Evolutionary conservation across 139 green algal species (phyloP).

Genomic region (Chlamydomonas schloesseri): DNA sequence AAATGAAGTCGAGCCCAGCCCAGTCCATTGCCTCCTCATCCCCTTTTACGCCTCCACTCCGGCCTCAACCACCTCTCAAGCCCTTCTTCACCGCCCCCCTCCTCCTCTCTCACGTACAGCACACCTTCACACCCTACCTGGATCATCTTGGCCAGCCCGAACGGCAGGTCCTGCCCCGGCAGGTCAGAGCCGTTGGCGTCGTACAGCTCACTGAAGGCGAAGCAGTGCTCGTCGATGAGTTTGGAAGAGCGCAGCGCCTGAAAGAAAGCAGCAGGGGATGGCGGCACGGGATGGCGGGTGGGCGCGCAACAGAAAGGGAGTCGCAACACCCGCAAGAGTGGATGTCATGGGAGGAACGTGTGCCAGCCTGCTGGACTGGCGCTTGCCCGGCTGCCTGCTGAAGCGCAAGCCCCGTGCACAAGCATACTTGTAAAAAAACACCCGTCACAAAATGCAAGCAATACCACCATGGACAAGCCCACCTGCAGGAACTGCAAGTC

Average conservation of each 20-base stretch:
- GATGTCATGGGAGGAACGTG: neutral
- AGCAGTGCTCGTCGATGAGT: conserved; percentile 39
- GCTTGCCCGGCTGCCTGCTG: neutral
- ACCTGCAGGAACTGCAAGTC: conserved; percentile 33
- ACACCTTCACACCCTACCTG: neutral
- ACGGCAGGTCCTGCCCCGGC: conserved; percentile 17
- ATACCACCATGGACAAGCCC: too few relatives aligned
- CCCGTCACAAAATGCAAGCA: too few relatives aligned
- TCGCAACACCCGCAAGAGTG: neutral
- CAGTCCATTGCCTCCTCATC: too few relatives aligned
- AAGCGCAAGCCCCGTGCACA: too few relatives aligned
- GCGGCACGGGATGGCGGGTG: too few relatives aligned
- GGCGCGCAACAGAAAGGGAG: too few relatives aligned
- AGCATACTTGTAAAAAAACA: too few relatives aligned
- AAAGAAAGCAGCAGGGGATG: neutral
- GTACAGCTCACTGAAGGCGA: conserved; percentile 15
- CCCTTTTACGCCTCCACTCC: too few relatives aligned
- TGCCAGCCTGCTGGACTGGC: neutral
- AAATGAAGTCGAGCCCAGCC: too few relatives aligned
- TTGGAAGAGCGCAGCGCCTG: conserved; percentile 18
- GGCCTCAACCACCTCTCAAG: too few relatives aligned
- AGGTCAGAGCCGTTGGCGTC: conserved; percentile 24
- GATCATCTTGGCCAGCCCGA: conserved; percentile 37
- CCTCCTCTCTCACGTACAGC: too few relatives aligned
- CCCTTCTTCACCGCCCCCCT: too few relatives aligned